Percentiles rank a stretch among this genome's conserved stretches.
Conservation (phyloP, 2,329 filamentous ascomycete genomes). For the Phyllosticta paracitricarpa region DNA sequence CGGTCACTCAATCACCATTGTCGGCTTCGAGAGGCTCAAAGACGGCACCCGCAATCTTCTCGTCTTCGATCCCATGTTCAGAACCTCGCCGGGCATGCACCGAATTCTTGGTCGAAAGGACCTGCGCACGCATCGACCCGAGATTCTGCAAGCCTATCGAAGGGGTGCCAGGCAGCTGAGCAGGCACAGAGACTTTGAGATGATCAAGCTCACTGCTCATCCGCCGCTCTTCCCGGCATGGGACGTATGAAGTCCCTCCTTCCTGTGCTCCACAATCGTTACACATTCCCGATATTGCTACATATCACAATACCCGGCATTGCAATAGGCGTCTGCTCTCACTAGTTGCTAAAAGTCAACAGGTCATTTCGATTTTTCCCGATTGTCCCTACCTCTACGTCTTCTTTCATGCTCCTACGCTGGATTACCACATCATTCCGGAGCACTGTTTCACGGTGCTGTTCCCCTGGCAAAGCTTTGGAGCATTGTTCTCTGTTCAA, state of each 20-base stretch:
- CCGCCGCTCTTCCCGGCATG: conserved; percentile 30
- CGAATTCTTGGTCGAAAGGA: conserved; percentile 43
- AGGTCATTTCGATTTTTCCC: conserved; percentile 29
- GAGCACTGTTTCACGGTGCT: conserved; percentile 28
- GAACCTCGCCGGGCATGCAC: conserved; percentile 54
- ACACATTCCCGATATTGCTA: not conserved
- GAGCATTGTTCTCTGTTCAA: conserved; percentile 27
- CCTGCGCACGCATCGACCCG: conserved; percentile 45
- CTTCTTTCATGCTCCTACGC: conserved; percentile 27
- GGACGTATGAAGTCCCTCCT: conserved; percentile 26
- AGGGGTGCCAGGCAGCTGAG: conserved; percentile 57
- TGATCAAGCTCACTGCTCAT: conserved; percentile 45
- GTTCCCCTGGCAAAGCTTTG: conserved; percentile 30
- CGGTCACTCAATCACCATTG: conserved; percentile 83
- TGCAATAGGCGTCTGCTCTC: not conserved
- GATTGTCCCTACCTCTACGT: conserved; percentile 28
- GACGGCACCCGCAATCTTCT: conserved; percentile 60
- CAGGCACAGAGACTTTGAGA: conserved; percentile 68
- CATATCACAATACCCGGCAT: not conserved
- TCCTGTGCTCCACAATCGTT: not conserved
- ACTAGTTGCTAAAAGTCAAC: conserved; percentile 18
- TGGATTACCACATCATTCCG: conserved; percentile 27
- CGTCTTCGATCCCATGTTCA: conserved; percentile 81
- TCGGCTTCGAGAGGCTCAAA: conserved; percentile 65
- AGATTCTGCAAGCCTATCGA: conserved; percentile 53